phyloP scores from a whole-genome alignment of 1,139 yeast species.

The Wickerhamomyces sp. region DNA sequence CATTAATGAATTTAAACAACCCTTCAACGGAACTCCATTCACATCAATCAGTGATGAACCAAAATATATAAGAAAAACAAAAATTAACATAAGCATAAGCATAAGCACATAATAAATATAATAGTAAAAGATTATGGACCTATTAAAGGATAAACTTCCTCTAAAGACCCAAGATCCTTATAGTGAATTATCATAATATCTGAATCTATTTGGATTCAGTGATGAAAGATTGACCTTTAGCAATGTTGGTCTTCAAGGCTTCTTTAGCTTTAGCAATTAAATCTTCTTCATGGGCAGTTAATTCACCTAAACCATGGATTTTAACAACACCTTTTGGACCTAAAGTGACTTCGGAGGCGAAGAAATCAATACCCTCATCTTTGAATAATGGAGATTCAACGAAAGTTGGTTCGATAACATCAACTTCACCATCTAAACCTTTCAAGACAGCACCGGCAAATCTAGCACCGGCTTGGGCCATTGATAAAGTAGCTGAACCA shows the following conservation, averaged over 20 bases:
- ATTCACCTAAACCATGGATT: conserved; percentile 57
- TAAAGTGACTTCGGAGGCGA: conserved; percentile 86
- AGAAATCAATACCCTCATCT: conserved; percentile 82
- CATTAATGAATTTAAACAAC: too few species aligned
- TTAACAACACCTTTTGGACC: conserved; percentile 87
- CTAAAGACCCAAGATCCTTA: not conserved
- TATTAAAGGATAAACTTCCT: not conserved
- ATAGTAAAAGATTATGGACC: not conserved
- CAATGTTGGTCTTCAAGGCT: conserved; percentile 70
- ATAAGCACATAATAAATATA: conserved; percentile 2
- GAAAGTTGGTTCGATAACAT: conserved; percentile 74
- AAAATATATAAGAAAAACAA: not conserved
- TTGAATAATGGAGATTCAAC: conserved; percentile 81
- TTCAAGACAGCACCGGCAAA: conserved; percentile 84
- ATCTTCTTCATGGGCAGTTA: conserved; percentile 61
- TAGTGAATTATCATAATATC: not conserved
- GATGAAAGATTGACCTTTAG: conserved; percentile 54
- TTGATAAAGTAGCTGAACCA: conserved; percentile 96
- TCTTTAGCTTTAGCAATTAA: conserved; percentile 78
- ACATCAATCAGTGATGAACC: not conserved
- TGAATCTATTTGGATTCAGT: conserved; percentile 17
- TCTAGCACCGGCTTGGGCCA: conserved; percentile 98
- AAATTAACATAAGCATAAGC: not conserved
- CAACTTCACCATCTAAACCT: conserved; percentile 65
- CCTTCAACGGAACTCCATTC: too few species aligned